Conservation (phyloP, 768 basidiomycete species). For the Scleroderma bovista region DNA sequence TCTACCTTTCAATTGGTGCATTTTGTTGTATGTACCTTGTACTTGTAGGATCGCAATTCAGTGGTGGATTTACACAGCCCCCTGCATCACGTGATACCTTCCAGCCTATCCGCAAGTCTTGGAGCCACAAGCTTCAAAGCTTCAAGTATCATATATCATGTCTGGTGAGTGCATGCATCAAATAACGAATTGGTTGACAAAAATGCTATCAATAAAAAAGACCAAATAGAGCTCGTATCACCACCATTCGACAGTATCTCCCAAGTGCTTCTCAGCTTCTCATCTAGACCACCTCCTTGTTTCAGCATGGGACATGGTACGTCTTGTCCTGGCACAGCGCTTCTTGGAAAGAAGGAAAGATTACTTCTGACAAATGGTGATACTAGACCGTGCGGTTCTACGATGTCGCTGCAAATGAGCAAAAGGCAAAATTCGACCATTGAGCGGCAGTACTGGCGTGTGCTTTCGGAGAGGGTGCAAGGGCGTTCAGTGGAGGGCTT, state of each 20-base stretch:
- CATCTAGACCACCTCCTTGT: conserved; percentile 79
- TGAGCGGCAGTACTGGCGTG: conserved; percentile 86
- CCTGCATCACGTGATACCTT: no score
- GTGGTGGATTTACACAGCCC: no score
- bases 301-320: conserved; percentile 84
- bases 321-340: conserved; percentile 8
- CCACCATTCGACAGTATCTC: conserved; percentile 87
- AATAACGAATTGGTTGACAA: no score
- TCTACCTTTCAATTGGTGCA: no score
- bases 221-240: conserved; percentile 45
- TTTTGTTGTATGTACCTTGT: no score
- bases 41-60: no score
- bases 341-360: no score
- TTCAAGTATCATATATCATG: no score
- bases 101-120: no score
- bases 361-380: conserved; percentile 12
- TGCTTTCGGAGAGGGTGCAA: conserved; percentile 58
- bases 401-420: conserved; percentile 50
- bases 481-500: conserved; percentile 82
- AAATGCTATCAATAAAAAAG: conserved; percentile 9
- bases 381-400: conserved; percentile 57
- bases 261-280: conserved; percentile 71
- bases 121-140: no score
- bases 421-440: conserved; percentile 80
- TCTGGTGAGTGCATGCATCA: no score